phyloP scores from a whole-genome alignment of 352 stramenopile genomes.

The Albugo candida region DNA sequence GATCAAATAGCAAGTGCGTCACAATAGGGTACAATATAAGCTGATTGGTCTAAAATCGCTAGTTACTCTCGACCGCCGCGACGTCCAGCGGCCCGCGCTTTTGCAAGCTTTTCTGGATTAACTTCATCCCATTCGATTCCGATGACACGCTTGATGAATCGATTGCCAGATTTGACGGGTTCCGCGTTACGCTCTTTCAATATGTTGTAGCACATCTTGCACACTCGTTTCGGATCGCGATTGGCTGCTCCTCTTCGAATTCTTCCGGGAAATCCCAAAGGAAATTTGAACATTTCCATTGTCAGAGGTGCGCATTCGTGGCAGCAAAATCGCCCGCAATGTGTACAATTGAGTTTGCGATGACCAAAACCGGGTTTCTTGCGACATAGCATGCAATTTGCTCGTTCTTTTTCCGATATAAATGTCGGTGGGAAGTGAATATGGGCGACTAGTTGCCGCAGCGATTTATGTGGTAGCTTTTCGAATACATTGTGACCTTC shows the following conservation, averaged over 20 bases:
- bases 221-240: conserved; percentile 52
- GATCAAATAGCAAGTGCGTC: background rate
- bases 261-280: conserved; percentile 63
- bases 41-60: background rate
- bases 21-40: background rate
- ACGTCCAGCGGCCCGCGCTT: conserved; percentile 20
- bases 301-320: conserved; percentile 38
- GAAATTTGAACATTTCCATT: conserved; percentile 64
- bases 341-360: conserved; percentile 74
- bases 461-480: conserved; percentile 51
- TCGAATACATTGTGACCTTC: conserved; percentile 74
- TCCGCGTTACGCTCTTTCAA: conserved; percentile 66
- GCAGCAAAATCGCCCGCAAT: conserved; percentile 62
- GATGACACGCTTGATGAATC: conserved; percentile 64
- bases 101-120: conserved; percentile 70
- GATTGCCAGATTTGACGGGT: conserved; percentile 27
- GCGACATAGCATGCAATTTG: conserved; percentile 65
- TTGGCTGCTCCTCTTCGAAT: conserved; percentile 39
- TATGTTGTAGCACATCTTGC: conserved; percentile 72
- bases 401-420: conserved; percentile 71
- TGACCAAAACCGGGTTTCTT: conserved; percentile 78
- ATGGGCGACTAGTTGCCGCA: conserved; percentile 52
- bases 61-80: conserved; percentile 18
- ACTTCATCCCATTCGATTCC: conserved; percentile 79
- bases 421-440: conserved; percentile 78